These are phyloP conservation scores for Glebionis coronaria DNA, from an alignment of 129 eudicot genomes.

Conservation along the genomic window DNA sequence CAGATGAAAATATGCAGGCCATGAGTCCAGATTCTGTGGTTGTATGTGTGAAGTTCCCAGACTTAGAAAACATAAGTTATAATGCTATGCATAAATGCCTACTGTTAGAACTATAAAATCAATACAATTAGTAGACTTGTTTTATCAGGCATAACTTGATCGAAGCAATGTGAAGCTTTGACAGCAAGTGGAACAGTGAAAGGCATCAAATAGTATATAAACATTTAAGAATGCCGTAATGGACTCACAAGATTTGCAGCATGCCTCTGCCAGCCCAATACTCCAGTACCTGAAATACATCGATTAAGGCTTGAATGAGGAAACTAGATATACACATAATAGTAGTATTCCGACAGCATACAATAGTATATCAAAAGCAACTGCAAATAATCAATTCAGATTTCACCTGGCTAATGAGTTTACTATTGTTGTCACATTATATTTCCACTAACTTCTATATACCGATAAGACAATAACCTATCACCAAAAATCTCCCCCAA, in stretches of 20 bases:
- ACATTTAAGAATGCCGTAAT: neutral
- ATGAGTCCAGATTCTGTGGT: neutral
- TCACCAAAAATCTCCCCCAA: no score
- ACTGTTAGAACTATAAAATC: neutral
- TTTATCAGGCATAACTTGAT: constrained; percentile 1
- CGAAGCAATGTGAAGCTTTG: constrained; percentile 11
- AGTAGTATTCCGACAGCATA: constrained; percentile 15
- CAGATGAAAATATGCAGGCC: constrained; percentile 18
- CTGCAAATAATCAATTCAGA: constrained; percentile 11
- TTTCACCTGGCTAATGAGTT: constrained; percentile 1
- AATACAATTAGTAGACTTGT: neutral
- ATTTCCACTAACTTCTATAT: no score
- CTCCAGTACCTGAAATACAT: constrained; percentile 70
- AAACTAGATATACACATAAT: neutral
- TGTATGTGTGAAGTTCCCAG: constrained; percentile 6
- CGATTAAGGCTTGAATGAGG: constrained; percentile 22
- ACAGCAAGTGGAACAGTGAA: constrained; percentile 3
- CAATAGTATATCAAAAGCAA: neutral
- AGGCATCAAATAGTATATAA: constrained; percentile 10
- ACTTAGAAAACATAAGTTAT: constrained; percentile 3
- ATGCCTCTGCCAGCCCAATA: constrained; percentile 97
- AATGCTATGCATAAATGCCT: neutral
- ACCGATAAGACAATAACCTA: no score
- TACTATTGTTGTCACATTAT: neutral
- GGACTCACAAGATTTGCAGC: constrained; percentile 96